Percentiles rank a stretch among this genome's conserved stretches.
Evolutionary conservation across 2,329 filamentous ascomycete species (phyloP).

Genomic region (Talaromyces sp.): DNA sequence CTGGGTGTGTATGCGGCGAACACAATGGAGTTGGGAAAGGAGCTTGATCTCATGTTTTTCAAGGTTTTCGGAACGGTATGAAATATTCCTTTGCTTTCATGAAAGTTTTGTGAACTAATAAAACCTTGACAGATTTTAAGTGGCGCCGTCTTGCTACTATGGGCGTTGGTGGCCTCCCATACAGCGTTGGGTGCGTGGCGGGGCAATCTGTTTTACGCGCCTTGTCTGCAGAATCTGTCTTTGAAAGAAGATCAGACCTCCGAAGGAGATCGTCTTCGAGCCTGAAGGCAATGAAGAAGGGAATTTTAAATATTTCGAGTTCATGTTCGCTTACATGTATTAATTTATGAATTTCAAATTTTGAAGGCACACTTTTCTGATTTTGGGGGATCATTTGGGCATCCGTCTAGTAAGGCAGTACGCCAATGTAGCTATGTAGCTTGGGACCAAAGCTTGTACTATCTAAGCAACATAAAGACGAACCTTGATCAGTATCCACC

Average conservation of each 20-base stretch:
- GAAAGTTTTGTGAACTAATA: too few relatives aligned
- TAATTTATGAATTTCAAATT: too few relatives aligned
- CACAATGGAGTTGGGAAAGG: constrained; percentile 45
- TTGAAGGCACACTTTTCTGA: too few relatives aligned
- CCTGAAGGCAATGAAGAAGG: not conserved
- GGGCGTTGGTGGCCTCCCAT: constrained; percentile 52
- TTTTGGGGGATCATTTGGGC: too few relatives aligned
- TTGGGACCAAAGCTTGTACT: too few relatives aligned
- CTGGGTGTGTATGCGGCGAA: constrained; percentile 52
- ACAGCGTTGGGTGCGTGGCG: constrained; percentile 50
- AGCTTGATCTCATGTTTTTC: constrained; percentile 57
- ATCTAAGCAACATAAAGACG: too few relatives aligned
- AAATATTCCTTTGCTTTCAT: not conserved
- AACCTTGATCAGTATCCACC: too few relatives aligned
- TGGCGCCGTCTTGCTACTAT: constrained; percentile 52
- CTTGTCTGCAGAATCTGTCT: constrained; percentile 48
- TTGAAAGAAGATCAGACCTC: constrained; percentile 18
- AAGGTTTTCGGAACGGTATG: constrained; percentile 53
- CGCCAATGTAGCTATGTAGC: too few relatives aligned
- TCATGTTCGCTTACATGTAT: too few relatives aligned
- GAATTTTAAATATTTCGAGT: too few relatives aligned
- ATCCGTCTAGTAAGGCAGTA: too few relatives aligned
- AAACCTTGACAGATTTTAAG: constrained; percentile 52
- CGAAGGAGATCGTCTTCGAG: constrained; percentile 9
- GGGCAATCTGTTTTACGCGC: constrained; percentile 54